Evolutionary conservation across 441 rosid genomes (phyloP), one percentile per base, ranked within the genome.

Genomic region (Aquilaria agallochum): DNA sequence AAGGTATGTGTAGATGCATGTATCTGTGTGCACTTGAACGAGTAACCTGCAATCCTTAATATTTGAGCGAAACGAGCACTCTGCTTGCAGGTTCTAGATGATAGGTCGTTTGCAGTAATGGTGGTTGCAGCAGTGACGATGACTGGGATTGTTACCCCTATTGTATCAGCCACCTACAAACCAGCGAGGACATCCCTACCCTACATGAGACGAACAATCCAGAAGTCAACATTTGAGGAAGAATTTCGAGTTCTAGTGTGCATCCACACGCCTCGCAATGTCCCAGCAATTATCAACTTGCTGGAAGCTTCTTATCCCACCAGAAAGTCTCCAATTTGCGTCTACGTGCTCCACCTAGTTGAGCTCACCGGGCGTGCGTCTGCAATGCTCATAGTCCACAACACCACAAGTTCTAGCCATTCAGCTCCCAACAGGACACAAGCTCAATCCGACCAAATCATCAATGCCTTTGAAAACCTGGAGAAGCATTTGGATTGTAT

Each of bases 281-380:
- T 91, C 56, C 96, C 92, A 13, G 85, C 96, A 34, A 74, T 89
- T 50, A 90, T 89, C 59, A 85, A 78, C 73, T 86, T 94, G 63
- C 79, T 94, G 4, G 96, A 90, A 72, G 89, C 89, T 49, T 81
- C 98, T 1, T 59, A 90, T 60, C 79, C 96, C 2, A 81, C 78
- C 46, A 84, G 74, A 55, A 80, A 72, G 65, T 83, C 92, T 31
- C 94, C 95, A 0, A 68, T 88, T 51, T 76, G 74, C 8, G 80
- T 92, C 15, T 88, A 78, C 32, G 86, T 86, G 44, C 95, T 92
- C 62, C 98, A 88, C 64, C 83, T 95, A 2, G 97, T 88, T 9
- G 98, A 95, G 70, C 94, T 88, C 68, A 87, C 96, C 0, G 95
- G 95, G 1, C 82, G 95, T 7, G 90, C 95, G 5, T 90, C 99